A percentile compares a stretch with the other conserved stretches of the same genome.
Conservation (phyloP, 768 basidiomycete species). For the Pisolithus microcarpus region DNA sequence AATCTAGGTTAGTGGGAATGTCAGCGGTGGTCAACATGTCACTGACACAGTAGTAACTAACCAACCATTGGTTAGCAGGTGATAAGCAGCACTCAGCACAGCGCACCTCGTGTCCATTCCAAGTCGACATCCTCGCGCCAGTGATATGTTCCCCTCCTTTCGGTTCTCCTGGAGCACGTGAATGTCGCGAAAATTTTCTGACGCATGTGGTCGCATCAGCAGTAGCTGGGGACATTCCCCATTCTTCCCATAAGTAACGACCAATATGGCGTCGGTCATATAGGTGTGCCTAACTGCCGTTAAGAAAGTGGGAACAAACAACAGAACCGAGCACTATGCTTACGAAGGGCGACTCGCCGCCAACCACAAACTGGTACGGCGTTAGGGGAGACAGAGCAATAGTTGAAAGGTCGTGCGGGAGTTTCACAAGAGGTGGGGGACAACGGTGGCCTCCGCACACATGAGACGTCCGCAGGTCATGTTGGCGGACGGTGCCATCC, state of each 20-base stretch:
- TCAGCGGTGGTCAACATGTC: neutral
- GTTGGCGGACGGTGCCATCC: slow-evolving; percentile 86
- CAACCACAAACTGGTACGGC: slow-evolving; percentile 81
- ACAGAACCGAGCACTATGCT: slow-evolving; percentile 21
- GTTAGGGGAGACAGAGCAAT: slow-evolving; percentile 70
- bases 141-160: slow-evolving; percentile 58
- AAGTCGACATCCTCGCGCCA: slow-evolving; percentile 61
- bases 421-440: slow-evolving; percentile 61
- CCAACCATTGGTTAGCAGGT: slow-evolving; percentile 7
- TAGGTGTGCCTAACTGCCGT: slow-evolving; percentile 30
- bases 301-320: neutral
- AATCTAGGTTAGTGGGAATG: slow-evolving; percentile 6
- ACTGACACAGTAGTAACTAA: slow-evolving; percentile 61
- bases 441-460: slow-evolving; percentile 52
- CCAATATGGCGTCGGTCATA: slow-evolving; percentile 76
- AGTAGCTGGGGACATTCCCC: slow-evolving; percentile 51
- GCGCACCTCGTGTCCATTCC: slow-evolving; percentile 69
- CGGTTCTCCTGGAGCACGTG: slow-evolving; percentile 28
- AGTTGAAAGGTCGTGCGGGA: slow-evolving; percentile 62
- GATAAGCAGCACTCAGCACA: neutral
- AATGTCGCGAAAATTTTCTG: slow-evolving; percentile 61
- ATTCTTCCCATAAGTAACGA: slow-evolving; percentile 54
- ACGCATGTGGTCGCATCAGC: slow-evolving; percentile 69
- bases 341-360: slow-evolving; percentile 73
- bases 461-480: slow-evolving; percentile 70